These are phyloP conservation scores for Withania somnifera DNA, from an alignment of 305 asterid species.

Conservation along the genomic window DNA sequence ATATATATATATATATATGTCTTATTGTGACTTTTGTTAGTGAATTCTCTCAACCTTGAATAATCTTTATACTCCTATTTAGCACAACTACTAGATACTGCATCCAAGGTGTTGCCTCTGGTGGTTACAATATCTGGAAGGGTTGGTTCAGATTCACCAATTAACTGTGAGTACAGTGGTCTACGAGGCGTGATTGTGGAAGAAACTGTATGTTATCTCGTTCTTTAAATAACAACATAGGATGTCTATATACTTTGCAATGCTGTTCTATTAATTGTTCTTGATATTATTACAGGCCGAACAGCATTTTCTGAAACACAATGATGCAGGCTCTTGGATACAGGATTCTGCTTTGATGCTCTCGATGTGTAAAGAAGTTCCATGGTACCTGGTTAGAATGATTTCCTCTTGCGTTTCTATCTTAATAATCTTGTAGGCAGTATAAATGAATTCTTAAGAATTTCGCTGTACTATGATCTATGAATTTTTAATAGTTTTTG, in stretches of 20 bases:
- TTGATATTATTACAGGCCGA: slow-evolving; percentile 56
- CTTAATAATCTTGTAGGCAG: neutral
- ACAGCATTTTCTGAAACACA: slow-evolving; percentile 95
- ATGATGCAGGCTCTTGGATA: slow-evolving; percentile 99
- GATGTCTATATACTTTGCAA: neutral
- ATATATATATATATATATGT: too few relatives aligned
- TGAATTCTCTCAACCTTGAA: neutral
- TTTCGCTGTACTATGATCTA: neutral
- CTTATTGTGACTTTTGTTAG: neutral
- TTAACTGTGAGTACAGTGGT: slow-evolving; percentile 88
- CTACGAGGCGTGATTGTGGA: slow-evolving; percentile 93
- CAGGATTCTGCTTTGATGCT: slow-evolving; percentile 98
- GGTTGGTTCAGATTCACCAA: slow-evolving; percentile 90
- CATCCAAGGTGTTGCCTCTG: slow-evolving; percentile 76
- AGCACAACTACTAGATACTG: slow-evolving; percentile 84
- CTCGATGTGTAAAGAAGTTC: slow-evolving; percentile 98
- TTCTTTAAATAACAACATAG: neutral
- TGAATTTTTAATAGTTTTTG: slow-evolving; percentile 1
- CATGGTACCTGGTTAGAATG: slow-evolving; percentile 87
- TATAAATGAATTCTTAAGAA: neutral
- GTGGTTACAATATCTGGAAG: slow-evolving; percentile 90
- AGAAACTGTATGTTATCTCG: slow-evolving; percentile 61
- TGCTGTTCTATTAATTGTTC: neutral
- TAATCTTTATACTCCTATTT: slow-evolving; percentile 14
- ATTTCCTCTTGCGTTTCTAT: neutral